Conservation (phyloP, 2,329 filamentous ascomycete species). For the Gnomoniopsis smithogilvyi region DNA sequence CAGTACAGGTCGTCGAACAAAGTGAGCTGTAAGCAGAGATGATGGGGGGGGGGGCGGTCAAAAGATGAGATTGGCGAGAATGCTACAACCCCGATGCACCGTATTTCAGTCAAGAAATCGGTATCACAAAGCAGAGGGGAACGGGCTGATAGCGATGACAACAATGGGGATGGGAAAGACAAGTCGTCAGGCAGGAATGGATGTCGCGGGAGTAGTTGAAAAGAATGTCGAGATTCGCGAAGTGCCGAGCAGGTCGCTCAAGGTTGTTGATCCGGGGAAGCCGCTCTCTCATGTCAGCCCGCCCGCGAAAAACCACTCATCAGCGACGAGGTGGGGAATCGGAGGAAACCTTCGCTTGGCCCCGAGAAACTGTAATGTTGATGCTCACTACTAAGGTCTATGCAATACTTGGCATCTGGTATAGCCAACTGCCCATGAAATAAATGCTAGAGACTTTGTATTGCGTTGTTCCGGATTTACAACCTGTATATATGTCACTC, state of each 20-base stretch:
- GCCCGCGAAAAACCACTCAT: neutral
- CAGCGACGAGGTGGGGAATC: neutral
- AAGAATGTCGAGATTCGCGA: no score
- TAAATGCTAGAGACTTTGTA: no score
- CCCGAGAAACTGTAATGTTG: neutral
- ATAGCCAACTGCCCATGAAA: neutral
- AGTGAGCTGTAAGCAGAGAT: no score
- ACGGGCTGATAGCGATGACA: neutral
- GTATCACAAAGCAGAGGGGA: neutral
- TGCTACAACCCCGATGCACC: neutral
- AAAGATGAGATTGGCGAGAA: neutral
- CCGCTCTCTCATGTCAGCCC: neutral
- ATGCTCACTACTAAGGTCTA: neutral
- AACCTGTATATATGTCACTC: no score
- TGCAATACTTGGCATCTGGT: neutral
- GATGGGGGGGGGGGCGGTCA: neutral
- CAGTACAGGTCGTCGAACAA: no score
- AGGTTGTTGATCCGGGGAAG: neutral
- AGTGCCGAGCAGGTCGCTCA: no score
- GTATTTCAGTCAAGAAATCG: slow-evolving; percentile 20
- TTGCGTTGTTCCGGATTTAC: no score
- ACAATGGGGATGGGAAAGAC: neutral
- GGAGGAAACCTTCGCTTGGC: neutral
- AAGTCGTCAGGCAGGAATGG: neutral
- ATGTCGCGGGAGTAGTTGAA: neutral